phyloP scores from a whole-genome alignment of 768 basidiomycete species.

The Trametes cingulata region DNA sequence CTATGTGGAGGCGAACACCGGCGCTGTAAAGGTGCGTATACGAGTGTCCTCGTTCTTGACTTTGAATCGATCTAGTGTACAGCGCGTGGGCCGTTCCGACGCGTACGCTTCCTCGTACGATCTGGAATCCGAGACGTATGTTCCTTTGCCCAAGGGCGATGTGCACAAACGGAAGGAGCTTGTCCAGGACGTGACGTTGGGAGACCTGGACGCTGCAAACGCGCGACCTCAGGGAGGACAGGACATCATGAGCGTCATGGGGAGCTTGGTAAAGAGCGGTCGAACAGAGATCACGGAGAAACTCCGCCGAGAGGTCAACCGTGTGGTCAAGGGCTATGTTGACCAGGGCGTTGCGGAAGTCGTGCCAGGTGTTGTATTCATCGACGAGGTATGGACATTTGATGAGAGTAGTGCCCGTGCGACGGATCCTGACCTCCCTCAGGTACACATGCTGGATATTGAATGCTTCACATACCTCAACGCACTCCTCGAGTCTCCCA shows the following conservation, averaged over 20 bases:
- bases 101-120: slow-evolving; percentile 98
- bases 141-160: slow-evolving; percentile 94
- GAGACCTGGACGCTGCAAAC: slow-evolving; percentile 95
- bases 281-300: slow-evolving; percentile 98
- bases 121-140: slow-evolving; percentile 97
- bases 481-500: slow-evolving; percentile 89
- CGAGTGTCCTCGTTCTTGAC: neutral
- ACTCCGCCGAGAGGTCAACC: slow-evolving; percentile 92
- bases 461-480: slow-evolving; percentile 99
- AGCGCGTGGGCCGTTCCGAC: slow-evolving; percentile 96
- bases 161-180: slow-evolving; percentile 96
- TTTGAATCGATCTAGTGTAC: slow-evolving; percentile 1
- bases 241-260: slow-evolving; percentile 99
- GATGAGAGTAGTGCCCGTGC: neutral
- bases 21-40: slow-evolving; percentile 84
- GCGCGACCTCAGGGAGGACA: slow-evolving; percentile 95
- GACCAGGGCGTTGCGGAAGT: slow-evolving; percentile 98
- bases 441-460: slow-evolving; percentile 99
- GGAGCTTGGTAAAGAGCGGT: slow-evolving; percentile 82
- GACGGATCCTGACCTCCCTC: neutral
- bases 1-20: slow-evolving; percentile 91
- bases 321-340: slow-evolving; percentile 95
- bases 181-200: slow-evolving; percentile 92
- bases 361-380: slow-evolving; percentile 96
- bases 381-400: slow-evolving; percentile 77